Evolutionary conservation across 2,329 filamentous ascomycete species (phyloP), one percentile per base, ranked within the genome.

Genomic region (Neoscytalidium dimidiatum): DNA sequence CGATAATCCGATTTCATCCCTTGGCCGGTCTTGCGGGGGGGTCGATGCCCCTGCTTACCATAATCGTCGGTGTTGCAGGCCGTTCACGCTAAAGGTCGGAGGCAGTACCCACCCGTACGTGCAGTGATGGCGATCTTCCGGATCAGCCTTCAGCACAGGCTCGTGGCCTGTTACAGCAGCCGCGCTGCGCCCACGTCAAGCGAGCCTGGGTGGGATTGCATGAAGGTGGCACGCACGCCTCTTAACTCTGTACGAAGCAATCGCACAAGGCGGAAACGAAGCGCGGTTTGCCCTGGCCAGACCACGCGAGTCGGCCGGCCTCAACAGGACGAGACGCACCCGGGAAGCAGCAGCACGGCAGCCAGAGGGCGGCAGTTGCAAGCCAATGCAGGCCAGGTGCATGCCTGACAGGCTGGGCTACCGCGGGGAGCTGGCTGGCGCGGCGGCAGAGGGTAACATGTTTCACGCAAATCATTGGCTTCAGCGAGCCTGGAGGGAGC

Each of bases 71-170:
- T 14, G 3, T 28, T 29, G 9, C 46, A 13, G 11, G 9, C 21
- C 38, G 38, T 41, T 2, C 14, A 41, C 38, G 14, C 38, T 41
- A 41, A 17, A 11, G 11, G 38, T 41, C 38, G 14, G 38, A 11
- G 14, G 38, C 38, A 41, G 38, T 41, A 41, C 38, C 38, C 5
- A 41, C 38, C 14, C n/a, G 13, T 26, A 41, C 51, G 51, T 31
- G 28, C 31, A 35, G 31, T 21, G 33, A 56, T 56, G 51, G 53
- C 38, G 53, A 58, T 58, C 53, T 44, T 58, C 53, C 53, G 35
- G 51, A 56, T 43, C 53, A 58, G 35, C 53, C 23, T 14, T 58
- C 53, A 44, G 35, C 53, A 58, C 53, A 58, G 53, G 53, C 53
- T 58, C 53, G 17, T 58, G 14, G 38, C 11, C 53, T 44, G 53